Evolutionary conservation across 345 rosid genomes (phyloP), one percentile per base, ranked within the genome.

Genomic region (Gossypium anomalum): DNA sequence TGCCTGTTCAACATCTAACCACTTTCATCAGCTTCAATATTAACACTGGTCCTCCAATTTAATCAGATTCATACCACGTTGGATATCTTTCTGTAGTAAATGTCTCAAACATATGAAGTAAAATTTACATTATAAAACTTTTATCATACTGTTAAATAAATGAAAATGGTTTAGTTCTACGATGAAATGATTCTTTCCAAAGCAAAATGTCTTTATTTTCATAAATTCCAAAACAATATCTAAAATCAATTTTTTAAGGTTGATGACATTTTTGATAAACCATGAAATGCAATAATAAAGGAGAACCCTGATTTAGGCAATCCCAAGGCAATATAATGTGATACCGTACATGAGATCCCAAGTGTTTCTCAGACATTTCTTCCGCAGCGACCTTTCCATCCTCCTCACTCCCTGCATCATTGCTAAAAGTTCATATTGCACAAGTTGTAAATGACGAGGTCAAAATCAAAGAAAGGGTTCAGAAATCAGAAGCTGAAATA

Each of bases 391-490:
- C 80, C 72, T 80, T 81, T 20, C 67, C 77, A 66, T 65, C 86
- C 56, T 71, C 76, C 62, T 44, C 74, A 71, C 84, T 79, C 70
- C 75, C 97, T 86, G 77, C 51, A 80, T 81, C 58, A 78, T 52
- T 17, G 51, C 74, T 11, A 64, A 22, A 80, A 62, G 48, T 17
- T 73, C 70, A 29, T 62, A 27, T 23, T 23, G 65, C 14, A 22
- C 25, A 9, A 49, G 60, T 74, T 51, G 67, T 62, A 62, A 38
- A 62, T 8, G 63, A 27, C 61, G 29, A 48, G 20, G 51, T 57
- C 64, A 41, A 71, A 15, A 49, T 29, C 41, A 17, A 48, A 57
- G 9, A 61, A 34, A 34, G 23, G 72, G 43, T 13, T 49, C 12
- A 47, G 5, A 64, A 25, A 44, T 23, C 49, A 67, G 74, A 60